A percentile compares a stretch with the other conserved stretches of the same genome.
phyloP scores from a whole-genome alignment of 1,139 yeast genomes.

The Blastobotrys niveus region DNA sequence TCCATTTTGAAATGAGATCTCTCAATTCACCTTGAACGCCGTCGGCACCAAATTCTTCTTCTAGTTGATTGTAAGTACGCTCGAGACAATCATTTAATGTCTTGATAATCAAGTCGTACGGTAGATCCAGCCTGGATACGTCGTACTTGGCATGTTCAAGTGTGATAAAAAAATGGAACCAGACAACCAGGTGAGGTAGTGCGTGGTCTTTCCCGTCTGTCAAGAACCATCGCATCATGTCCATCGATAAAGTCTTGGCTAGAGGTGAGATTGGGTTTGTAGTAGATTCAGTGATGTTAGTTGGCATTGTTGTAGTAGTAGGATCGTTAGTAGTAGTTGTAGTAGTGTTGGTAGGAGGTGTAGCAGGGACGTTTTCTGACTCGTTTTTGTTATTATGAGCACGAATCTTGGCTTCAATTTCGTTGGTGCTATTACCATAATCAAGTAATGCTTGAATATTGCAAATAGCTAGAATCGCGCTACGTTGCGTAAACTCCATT shows the following conservation, averaged over 20 bases:
- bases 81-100: slow-evolving; percentile 9
- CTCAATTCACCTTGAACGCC: not conserved
- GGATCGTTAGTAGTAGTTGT: not conserved
- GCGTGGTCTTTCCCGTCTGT: not conserved
- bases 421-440: slow-evolving; percentile 22
- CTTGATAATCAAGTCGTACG: not conserved
- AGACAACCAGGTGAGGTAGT: slow-evolving; percentile 14
- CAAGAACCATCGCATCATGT: slow-evolving; percentile 4
- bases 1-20: slow-evolving; percentile 2
- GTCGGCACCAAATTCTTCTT: slow-evolving; percentile 4
- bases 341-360: no score
- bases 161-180: slow-evolving; percentile 13
- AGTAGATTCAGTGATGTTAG: no score
- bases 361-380: no score
- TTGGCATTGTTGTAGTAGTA: no score
- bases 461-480: slow-evolving; percentile 23
- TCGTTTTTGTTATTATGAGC: not conserved
- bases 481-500: not conserved
- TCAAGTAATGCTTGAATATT: slow-evolving; percentile 28
- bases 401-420: slow-evolving; percentile 1
- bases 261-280: not conserved
- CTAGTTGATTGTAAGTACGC: slow-evolving; percentile 2
- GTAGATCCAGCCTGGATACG: not conserved
- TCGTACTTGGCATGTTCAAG: not conserved
- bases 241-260: not conserved